A percentile compares a stretch with the other conserved stretches of the same genome.
Evolutionary conservation across 202 grass and related monocot species (phyloP).

Genomic region (Saccharum hybrid): DNA sequence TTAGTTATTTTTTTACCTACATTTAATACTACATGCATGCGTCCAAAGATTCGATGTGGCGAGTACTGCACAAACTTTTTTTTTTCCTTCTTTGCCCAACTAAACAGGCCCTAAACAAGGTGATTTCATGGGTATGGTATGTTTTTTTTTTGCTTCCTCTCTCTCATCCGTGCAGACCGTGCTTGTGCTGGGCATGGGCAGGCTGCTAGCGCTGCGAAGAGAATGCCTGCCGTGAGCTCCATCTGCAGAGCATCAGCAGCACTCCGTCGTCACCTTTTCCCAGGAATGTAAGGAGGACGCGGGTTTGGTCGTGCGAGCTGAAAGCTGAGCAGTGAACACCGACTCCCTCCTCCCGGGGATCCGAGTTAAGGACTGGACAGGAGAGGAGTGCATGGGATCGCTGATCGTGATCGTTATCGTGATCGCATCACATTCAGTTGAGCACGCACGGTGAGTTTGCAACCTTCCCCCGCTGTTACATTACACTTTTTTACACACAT

Average conservation of each 20-base stretch:
- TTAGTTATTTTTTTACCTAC: no score
- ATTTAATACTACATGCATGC: no score
- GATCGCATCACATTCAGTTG: slow-evolving; percentile 27
- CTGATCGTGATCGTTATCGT: no score
- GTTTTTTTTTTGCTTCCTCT: no score
- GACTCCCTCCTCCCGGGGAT: neutral
- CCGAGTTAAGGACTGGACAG: neutral
- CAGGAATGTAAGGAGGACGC: neutral
- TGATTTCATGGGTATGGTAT: no score
- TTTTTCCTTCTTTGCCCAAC: no score
- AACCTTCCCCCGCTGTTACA: slow-evolving; percentile 39
- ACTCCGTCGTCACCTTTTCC: neutral
- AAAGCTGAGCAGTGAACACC: neutral
- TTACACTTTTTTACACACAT: slow-evolving; percentile 20
- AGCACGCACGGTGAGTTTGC: neutral
- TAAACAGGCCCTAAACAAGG: no score
- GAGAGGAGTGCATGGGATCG: slow-evolving; percentile 18
- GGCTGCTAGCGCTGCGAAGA: neutral
- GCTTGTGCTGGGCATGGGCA: neutral
- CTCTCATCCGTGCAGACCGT: neutral
- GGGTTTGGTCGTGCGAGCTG: neutral
- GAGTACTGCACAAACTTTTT: no score
- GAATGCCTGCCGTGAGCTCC: neutral
- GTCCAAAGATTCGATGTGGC: no score
- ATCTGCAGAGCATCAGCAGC: neutral